A percentile compares a stretch with the other conserved stretches of the same genome.
These are phyloP conservation scores for Aspergillus saccharolyticus DNA, from an alignment of 495 filamentous ascomycete genomes.

Conservation along the genomic window DNA sequence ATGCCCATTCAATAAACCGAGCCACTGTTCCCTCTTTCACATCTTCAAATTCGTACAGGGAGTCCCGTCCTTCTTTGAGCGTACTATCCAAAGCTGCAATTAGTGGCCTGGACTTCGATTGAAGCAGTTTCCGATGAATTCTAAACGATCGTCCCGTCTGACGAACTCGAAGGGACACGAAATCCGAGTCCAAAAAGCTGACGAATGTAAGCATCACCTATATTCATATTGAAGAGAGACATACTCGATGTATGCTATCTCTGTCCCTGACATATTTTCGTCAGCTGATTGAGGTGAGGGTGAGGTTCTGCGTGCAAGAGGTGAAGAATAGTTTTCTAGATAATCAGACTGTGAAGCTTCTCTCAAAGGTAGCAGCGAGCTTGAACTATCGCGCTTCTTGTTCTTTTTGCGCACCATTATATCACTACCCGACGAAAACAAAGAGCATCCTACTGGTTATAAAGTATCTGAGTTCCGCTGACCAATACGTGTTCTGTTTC, in stretches of 20 bases:
- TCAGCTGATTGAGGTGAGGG: neutral
- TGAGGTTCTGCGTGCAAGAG: too few relatives aligned
- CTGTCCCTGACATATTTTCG: neutral
- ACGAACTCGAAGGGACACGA: neutral
- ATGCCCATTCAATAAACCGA: constrained; percentile 5
- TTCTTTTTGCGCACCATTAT: too few relatives aligned
- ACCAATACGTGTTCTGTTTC: too few relatives aligned
- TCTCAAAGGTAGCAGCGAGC: too few relatives aligned
- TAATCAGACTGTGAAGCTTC: too few relatives aligned
- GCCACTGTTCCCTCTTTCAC: neutral
- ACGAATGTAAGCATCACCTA: too few relatives aligned
- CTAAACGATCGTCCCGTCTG: neutral
- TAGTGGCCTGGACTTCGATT: neutral
- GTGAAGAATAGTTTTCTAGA: too few relatives aligned
- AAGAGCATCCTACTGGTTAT: too few relatives aligned
- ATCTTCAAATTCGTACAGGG: neutral
- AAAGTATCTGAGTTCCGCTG: too few relatives aligned
- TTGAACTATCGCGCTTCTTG: too few relatives aligned
- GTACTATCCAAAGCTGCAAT: neutral
- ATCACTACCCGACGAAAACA: too few relatives aligned
- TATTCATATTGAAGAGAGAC: neutral
- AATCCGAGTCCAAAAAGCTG: constrained; percentile 2
- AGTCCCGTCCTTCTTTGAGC: neutral
- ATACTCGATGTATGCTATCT: constrained; percentile 4
- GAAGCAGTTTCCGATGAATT: constrained; percentile 1